A percentile compares a stretch with the other conserved stretches of the same genome.
Conservation (phyloP, 2,329 filamentous ascomycete genomes). For the Cladosporium cucumerinum region DNA sequence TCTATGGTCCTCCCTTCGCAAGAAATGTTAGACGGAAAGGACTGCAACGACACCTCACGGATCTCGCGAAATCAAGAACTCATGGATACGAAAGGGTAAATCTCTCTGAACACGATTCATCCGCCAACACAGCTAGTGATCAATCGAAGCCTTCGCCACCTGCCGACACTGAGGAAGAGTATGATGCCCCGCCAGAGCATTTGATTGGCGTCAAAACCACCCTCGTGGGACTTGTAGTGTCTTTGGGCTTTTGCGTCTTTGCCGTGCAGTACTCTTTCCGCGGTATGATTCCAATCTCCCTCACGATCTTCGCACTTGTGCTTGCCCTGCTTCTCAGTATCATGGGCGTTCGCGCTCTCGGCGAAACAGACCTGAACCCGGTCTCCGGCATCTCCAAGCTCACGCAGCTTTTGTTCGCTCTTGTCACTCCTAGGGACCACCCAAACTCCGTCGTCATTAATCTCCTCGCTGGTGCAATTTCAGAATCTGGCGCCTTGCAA, state of each 20-base stretch:
- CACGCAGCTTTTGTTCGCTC: conserved; percentile 89
- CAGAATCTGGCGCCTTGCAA: conserved; percentile 81
- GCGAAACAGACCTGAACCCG: conserved; percentile 90
- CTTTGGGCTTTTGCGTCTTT: conserved; percentile 73
- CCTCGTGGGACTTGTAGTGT: conserved; percentile 69
- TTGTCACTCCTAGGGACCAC: conserved; percentile 76
- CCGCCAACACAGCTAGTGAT: conserved; percentile 20
- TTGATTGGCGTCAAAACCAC: conserved; percentile 72
- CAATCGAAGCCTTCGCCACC: neutral
- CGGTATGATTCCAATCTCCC: conserved; percentile 71
- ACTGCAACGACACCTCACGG: conserved; percentile 32
- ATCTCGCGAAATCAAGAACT: conserved; percentile 34
- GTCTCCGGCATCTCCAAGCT: conserved; percentile 96
- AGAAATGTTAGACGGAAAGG: conserved; percentile 29
- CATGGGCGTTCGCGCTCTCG: conserved; percentile 63
- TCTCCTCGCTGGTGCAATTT: conserved; percentile 85
- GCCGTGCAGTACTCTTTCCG: conserved; percentile 84
- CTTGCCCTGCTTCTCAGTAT: conserved; percentile 66
- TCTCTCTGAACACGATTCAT: conserved; percentile 16
- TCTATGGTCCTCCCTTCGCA: conserved; percentile 37
- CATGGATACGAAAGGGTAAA: conserved; percentile 41
- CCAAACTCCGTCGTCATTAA: conserved; percentile 92
- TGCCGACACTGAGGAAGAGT: conserved; percentile 43
- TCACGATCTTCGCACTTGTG: conserved; percentile 79
- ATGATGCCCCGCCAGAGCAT: conserved; percentile 81